Evolutionary conservation across 2,329 filamentous ascomycete genomes (phyloP), one percentile per base, ranked within the genome.

Genomic region (Tolypocladium sp.): DNA sequence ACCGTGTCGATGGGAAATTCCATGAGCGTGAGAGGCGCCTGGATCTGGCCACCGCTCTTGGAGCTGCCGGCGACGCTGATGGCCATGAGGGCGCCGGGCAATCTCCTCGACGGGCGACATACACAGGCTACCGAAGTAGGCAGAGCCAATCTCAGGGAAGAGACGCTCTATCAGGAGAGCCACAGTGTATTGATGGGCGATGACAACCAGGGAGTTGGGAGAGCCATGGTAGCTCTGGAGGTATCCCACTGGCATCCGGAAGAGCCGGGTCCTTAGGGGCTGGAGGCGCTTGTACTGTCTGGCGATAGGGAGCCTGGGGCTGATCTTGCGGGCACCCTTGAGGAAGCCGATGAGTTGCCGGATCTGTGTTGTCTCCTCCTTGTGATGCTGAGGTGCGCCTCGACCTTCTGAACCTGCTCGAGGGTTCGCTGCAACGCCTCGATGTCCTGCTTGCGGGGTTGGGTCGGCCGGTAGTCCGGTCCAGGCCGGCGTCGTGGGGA

Each of bases 221-320:
- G 93, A 91, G 40, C 85, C 84, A 55, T 87, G 85, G 54, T 87
- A 88, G 64, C 87, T 85, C 70, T 92, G 88, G 33, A 97, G 81
- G 66, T 92, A 88, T 64, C 87, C 86, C 38, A 96, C 87, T 0
- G 94, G 94, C 58, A 96, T 84, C 92, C 93, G 97, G 75, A 97
- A 96, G 17, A 97, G 83, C 92, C 93, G 97, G 65, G 90, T 89
- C 58, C 92, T 84, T 60, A 99, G 82, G 10, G 91, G 88, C 63
- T 95, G 92, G 12, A 97, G 83, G 63, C 92, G 89, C 68, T 92
- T 89, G 70, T 97, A 97, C 69, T 96, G 91, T 70, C 94, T 86
- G 63, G 91, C 87, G 27, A 92, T 85, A 27, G 86, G 85, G 63
- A 89, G 82, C 13, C 82, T 81, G 5, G 87, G 84, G 69, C 86